phyloP scores from a whole-genome alignment of 768 basidiomycete genomes.

The Melanogaster broomeanus region DNA sequence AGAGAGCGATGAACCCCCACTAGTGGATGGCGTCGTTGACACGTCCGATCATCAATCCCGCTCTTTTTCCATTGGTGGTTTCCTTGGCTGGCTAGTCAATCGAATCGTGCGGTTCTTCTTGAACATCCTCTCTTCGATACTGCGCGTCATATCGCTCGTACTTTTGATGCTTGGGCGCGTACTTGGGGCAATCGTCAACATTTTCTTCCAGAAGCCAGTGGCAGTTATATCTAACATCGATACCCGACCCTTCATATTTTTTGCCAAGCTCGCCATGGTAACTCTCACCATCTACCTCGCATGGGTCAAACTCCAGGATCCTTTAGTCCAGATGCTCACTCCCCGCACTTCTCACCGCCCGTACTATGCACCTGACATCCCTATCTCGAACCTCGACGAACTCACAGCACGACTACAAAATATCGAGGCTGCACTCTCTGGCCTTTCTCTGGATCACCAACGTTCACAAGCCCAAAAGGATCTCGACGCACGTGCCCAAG shows the following conservation, averaged over 20 bases:
- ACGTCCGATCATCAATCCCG: constrained; percentile 18
- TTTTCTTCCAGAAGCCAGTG: constrained; percentile 50
- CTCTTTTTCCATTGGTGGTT: constrained; percentile 47
- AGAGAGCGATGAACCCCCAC: constrained; percentile 58
- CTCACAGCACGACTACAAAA: constrained; percentile 60
- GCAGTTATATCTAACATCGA: constrained; percentile 38
- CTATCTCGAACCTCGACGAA: constrained; percentile 67
- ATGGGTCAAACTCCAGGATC: constrained; percentile 46
- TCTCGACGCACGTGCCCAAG: constrained; percentile 48
- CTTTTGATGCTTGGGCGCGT: constrained; percentile 48
- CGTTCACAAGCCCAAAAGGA: constrained; percentile 52
- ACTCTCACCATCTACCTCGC: constrained; percentile 45
- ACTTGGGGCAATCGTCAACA: constrained; percentile 50
- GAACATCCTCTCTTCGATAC: constrained; percentile 21
- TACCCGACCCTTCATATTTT: constrained; percentile 30
- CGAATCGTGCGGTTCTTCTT: constrained; percentile 30
- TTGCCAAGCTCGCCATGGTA: constrained; percentile 45
- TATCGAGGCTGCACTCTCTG: constrained; percentile 64
- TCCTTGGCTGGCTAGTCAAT: constrained; percentile 47
- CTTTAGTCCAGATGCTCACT: constrained; percentile 34
- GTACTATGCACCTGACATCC: constrained; percentile 57
- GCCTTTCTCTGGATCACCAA: constrained; percentile 57
- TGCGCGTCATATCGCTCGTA: constrained; percentile 33
- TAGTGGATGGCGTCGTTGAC: constrained; percentile 27
- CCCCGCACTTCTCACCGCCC: constrained; percentile 30